Base-by-base conservation (phyloP, 139 green algal genomes). In the Picochlorum sp. region DNA sequence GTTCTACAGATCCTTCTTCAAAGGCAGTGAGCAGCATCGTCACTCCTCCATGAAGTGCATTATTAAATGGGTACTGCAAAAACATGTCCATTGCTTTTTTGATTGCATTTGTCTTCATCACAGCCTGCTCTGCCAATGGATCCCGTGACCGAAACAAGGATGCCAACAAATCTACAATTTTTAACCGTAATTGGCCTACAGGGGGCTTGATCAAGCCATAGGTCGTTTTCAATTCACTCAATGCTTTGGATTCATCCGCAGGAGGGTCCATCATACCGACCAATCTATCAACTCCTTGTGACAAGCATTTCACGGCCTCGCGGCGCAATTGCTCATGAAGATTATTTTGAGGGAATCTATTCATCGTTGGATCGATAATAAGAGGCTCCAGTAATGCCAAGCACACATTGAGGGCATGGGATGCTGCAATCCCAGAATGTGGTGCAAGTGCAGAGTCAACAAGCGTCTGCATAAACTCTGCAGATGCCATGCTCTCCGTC, bases 61-160 rank as follows among this genome's bases (percentile, higher is more conserved):
- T 94, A 77, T 96, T 94, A 85, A 96, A 96, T 28, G 90, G 89
- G 69, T 86, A 91, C 13, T 56, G 51, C 49, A 77, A 57, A 41
- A 96, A 88, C 20, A 96, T 81, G 38, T 83, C 58, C 63, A 94
- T 71, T 69, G 77, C 83, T 4, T 67, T 31, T 6, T 68, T 66
- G 23, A 96, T 50, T 9, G 72, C 74, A 11, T 60, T 65, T 10
- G 75, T 70, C 8, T 56, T 45, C 6, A 92, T 73, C 4, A 95
- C 50, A 1, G 76, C 79, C 3, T 64, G 49, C 57, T 90, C 81
- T 56, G 81, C 86, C 3, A 45, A 49, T 2, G 73, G 34, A 26
- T 76, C 74, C 5, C 79, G 80, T 13, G 81, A 85, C 66, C 78
- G 77, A 67, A 95, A 73, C 52, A 95, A 65, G 18, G 85, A 83